phyloP scores from a whole-genome alignment of 106 monocot genomes.

The Gastrodia elata region DNA sequence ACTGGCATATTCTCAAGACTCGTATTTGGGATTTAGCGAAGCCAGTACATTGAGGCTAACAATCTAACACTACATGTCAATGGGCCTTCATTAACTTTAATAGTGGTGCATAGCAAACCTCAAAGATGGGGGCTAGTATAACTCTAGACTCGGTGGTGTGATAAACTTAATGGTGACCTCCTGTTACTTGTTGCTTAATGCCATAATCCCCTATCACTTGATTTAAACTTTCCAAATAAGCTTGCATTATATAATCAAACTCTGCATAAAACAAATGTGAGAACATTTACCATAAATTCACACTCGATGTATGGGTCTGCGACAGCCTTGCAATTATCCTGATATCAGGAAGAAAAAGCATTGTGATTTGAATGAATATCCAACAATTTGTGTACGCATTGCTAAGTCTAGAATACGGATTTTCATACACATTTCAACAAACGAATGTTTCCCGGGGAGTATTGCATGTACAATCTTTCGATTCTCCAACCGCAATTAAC shows the following conservation, averaged over 20 bases:
- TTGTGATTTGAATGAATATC: neutral
- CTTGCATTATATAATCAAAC: neutral
- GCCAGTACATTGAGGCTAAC: too few relatives aligned
- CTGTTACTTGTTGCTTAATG: neutral
- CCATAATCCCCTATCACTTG: neutral
- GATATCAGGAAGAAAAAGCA: neutral
- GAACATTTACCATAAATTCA: slow-evolving; percentile 66
- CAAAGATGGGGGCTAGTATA: too few relatives aligned
- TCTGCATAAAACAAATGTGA: neutral
- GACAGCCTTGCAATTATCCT: slow-evolving; percentile 73
- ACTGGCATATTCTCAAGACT: too few relatives aligned
- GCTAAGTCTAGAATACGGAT: neutral
- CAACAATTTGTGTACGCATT: neutral
- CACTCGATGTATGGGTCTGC: slow-evolving; percentile 98
- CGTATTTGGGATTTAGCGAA: too few relatives aligned
- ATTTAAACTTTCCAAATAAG: neutral
- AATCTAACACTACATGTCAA: too few relatives aligned
- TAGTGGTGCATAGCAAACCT: too few relatives aligned
- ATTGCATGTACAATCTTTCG: slow-evolving; percentile 43
- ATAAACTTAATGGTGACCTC: too few relatives aligned
- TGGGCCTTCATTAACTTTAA: too few relatives aligned
- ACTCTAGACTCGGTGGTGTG: too few relatives aligned
- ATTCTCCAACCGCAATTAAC: slow-evolving; percentile 45
- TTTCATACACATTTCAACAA: slow-evolving; percentile 74
- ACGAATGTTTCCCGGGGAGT: slow-evolving; percentile 82